These are phyloP conservation scores for Sarocladium oryzae DNA, from an alignment of 2,329 filamentous ascomycete genomes.

Conservation along the genomic window DNA sequence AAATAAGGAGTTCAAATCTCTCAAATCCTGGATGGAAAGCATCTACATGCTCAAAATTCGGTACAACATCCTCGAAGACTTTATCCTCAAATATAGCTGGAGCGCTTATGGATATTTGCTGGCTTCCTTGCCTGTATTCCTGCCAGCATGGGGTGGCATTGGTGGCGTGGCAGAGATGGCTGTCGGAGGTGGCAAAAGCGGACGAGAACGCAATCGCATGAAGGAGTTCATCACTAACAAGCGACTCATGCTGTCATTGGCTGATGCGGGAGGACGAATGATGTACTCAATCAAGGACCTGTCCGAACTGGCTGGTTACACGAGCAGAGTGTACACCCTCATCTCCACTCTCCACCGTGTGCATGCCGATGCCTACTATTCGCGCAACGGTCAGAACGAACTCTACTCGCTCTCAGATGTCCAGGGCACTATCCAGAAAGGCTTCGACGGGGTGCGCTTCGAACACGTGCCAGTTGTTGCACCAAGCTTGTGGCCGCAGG, in stretches of 20 bases:
- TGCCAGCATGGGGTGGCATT: slow-evolving; percentile 87
- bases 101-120: slow-evolving; percentile 94
- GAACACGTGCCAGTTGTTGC: slow-evolving; percentile 92
- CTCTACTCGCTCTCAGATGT: slow-evolving; percentile 85
- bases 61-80: slow-evolving; percentile 98
- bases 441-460: slow-evolving; percentile 88
- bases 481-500: slow-evolving; percentile 78
- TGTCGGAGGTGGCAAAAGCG: slow-evolving; percentile 40
- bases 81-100: slow-evolving; percentile 97
- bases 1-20: slow-evolving; percentile 83
- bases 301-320: slow-evolving; percentile 91
- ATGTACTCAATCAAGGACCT: slow-evolving; percentile 99
- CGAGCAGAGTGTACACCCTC: slow-evolving; percentile 88
- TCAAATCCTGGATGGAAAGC: slow-evolving; percentile 95
- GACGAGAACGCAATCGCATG: slow-evolving; percentile 79
- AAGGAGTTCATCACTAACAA: slow-evolving; percentile 99
- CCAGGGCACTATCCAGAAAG: slow-evolving; percentile 88
- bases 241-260: slow-evolving; percentile 91
- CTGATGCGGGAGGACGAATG: slow-evolving; percentile 93
- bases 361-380: slow-evolving; percentile 81
- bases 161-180: slow-evolving; percentile 65
- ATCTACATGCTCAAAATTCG: slow-evolving; percentile 97
- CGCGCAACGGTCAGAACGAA: slow-evolving; percentile 61
- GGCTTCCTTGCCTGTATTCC: slow-evolving; percentile 86
- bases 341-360: slow-evolving; percentile 92